These are phyloP conservation scores for Naumovozyma castellii DNA, from an alignment of 805 yeast genomes.

Conservation along the genomic window DNA sequence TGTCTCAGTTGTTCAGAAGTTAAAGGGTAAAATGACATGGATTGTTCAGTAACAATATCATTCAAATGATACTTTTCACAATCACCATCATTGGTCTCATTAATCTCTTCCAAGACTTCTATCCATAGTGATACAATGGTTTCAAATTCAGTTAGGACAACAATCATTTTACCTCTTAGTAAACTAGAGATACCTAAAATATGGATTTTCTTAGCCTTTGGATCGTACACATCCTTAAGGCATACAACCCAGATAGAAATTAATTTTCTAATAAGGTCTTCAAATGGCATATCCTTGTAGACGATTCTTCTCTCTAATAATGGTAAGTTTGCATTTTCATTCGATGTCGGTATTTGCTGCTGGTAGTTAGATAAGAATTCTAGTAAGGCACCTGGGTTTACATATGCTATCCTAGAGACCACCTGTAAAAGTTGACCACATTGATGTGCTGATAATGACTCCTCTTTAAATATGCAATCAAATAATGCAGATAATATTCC, in stretches of 20 bases:
- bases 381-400: conserved; percentile 27
- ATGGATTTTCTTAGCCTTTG: conserved; percentile 62
- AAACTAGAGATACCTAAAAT: conserved; percentile 52
- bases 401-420: conserved; percentile 30
- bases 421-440: conserved; percentile 30
- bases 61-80: conserved; percentile 43
- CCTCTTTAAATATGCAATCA: conserved; percentile 25
- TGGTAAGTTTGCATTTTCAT: conserved; percentile 17
- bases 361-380: conserved; percentile 24
- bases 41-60: conserved; percentile 30
- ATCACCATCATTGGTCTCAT: conserved; percentile 52
- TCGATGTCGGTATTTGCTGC: conserved; percentile 13
- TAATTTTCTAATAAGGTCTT: conserved; percentile 23
- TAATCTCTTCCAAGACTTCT: conserved; percentile 61
- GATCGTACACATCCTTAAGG: conserved; percentile 55
- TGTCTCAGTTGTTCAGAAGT: conserved; percentile 38
- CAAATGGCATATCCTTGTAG: conserved; percentile 20
- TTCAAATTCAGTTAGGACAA: conserved; percentile 25
- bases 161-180: conserved; percentile 31
- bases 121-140: conserved; percentile 37
- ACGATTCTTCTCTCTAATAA: conserved; percentile 16
- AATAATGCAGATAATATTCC: conserved; percentile 20
- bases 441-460: conserved; percentile 25
- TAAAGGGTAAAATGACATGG: conserved; percentile 17
- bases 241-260: conserved; percentile 35